These are phyloP conservation scores for Hexamita inflata DNA, from an alignment of 208 protist species.

Conservation along the genomic window DNA sequence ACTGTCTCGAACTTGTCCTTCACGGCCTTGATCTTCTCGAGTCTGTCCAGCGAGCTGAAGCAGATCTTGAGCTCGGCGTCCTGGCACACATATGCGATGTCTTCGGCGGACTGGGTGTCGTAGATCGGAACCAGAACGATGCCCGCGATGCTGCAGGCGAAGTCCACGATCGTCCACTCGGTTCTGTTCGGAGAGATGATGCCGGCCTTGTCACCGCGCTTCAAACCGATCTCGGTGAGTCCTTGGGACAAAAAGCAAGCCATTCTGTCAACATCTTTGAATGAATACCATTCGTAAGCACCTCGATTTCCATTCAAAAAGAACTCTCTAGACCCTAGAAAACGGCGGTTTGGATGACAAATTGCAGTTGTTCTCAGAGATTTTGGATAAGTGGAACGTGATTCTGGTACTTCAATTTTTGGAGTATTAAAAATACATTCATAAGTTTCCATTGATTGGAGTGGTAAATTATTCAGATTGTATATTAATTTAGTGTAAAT, in stretches of 20 bases:
- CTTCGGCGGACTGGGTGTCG: not conserved
- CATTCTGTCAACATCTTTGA: not conserved
- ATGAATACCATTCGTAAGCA: not conserved
- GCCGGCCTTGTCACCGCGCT: slow-evolving; percentile 26
- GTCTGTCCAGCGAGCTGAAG: not conserved
- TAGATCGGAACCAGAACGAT: slow-evolving; percentile 32
- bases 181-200: slow-evolving; percentile 21
- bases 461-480: too few relatives aligned
- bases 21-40: not conserved
- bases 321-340: not conserved
- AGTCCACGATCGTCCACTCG: slow-evolving; percentile 29
- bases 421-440: too few relatives aligned
- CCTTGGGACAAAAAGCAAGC: not conserved
- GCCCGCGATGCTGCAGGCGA: slow-evolving; percentile 25
- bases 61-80: not conserved
- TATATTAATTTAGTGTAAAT: too few relatives aligned
- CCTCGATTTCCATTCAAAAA: not conserved
- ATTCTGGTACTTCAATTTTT: too few relatives aligned
- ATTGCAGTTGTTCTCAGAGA: not conserved
- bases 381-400: not conserved
- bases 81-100: not conserved
- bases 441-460: too few relatives aligned
- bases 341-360: not conserved
- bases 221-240: not conserved
- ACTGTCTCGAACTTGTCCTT: not conserved